Evolutionary conservation across 2,329 filamentous ascomycete species (phyloP).

Genomic region (Niveomyces coronatus): DNA sequence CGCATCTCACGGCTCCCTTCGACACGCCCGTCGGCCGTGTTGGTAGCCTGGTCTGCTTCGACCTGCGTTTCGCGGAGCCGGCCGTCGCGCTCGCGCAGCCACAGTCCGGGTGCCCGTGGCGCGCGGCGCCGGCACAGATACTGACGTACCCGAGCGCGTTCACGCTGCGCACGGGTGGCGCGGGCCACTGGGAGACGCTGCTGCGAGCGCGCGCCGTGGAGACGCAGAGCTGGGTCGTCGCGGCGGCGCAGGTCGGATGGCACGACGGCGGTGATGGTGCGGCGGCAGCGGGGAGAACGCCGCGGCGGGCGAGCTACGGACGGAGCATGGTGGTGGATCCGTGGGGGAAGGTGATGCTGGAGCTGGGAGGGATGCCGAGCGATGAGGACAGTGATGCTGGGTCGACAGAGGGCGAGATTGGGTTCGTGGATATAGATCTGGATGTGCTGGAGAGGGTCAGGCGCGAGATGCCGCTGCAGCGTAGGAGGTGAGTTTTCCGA

Average conservation of each 20-base stretch:
- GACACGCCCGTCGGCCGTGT: constrained; percentile 63
- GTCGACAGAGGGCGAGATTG: constrained; percentile 35
- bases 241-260: constrained; percentile 66
- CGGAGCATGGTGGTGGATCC: constrained; percentile 78
- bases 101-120: constrained; percentile 20
- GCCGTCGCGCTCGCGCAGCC: constrained; percentile 51
- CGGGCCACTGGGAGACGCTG: constrained; percentile 79
- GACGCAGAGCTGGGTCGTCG: constrained; percentile 78
- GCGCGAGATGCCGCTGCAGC: constrained; percentile 39
- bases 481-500: constrained; percentile 37
- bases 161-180: constrained; percentile 71
- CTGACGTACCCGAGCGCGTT: constrained; percentile 86
- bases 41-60: constrained; percentile 81
- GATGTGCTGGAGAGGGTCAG: constrained; percentile 37
- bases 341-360: constrained; percentile 67
- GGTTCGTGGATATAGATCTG: constrained; percentile 44
- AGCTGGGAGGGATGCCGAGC: constrained; percentile 47
- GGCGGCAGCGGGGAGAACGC: too few relatives aligned
- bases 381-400: constrained; percentile 29
- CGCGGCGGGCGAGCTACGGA: constrained; percentile 72
- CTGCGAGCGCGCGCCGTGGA: constrained; percentile 77
- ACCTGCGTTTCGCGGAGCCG: constrained; percentile 74
- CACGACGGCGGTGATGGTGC: too few relatives aligned
- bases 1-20: constrained; percentile 56
- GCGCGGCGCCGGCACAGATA: constrained; percentile 49